Evolutionary conservation across 768 basidiomycete species (phyloP).

Genomic region (Filobasidium wieringae): DNA sequence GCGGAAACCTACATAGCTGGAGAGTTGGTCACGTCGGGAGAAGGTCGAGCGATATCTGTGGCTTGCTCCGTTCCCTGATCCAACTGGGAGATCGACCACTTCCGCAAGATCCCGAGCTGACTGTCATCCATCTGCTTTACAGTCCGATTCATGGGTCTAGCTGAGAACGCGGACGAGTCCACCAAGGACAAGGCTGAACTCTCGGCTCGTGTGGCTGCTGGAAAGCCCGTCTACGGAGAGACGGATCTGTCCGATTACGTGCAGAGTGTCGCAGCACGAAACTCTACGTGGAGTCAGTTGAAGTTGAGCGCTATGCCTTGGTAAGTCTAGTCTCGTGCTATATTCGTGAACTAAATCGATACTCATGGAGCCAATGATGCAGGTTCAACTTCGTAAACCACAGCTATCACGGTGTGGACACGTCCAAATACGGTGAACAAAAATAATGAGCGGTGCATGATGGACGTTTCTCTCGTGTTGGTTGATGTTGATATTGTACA

Average conservation of each 20-base stretch:
- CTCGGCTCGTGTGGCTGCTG: slow-evolving; percentile 57
- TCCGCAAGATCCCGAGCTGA: not conserved
- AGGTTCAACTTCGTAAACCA: slow-evolving; percentile 97
- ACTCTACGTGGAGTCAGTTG: slow-evolving; percentile 85
- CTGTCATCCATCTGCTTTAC: not conserved
- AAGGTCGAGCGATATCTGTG: no score
- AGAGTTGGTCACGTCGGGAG: no score
- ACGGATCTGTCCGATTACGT: slow-evolving; percentile 74
- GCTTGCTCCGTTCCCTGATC: no score
- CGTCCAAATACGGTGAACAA: slow-evolving; percentile 54
- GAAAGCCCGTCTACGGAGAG: slow-evolving; percentile 75
- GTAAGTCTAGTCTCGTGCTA: slow-evolving; percentile 41
- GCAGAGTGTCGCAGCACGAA: slow-evolving; percentile 71
- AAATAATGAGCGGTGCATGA: not conserved
- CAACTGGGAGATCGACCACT: not conserved
- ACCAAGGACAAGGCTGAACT: slow-evolving; percentile 67
- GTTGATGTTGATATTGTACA: not conserved
- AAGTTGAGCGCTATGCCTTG: slow-evolving; percentile 76
- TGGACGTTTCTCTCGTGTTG: no score
- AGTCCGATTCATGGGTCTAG: slow-evolving; percentile 35
- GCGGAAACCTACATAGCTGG: no score
- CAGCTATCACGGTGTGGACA: slow-evolving; percentile 69
- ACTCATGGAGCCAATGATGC: not conserved
- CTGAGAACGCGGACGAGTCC: slow-evolving; percentile 51
- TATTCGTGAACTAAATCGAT: not conserved